Conservation (phyloP, 2,329 filamentous ascomycete species). For the Dryadomyces sulphureus region DNA sequence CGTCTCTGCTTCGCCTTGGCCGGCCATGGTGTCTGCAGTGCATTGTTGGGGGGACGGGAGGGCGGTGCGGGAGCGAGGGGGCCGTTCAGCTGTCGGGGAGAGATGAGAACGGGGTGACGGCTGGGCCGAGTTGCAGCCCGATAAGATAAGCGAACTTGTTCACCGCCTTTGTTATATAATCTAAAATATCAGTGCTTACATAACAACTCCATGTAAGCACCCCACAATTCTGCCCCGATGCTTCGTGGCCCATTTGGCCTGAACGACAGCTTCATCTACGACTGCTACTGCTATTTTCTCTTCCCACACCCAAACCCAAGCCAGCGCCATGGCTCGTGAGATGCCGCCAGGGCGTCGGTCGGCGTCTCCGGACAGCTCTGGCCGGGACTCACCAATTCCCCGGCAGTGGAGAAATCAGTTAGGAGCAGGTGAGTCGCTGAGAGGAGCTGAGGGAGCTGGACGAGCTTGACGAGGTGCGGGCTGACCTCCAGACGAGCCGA, state of each 20-base stretch:
- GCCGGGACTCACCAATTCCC: conserved; percentile 59
- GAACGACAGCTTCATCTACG: background rate
- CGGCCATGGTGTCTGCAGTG: background rate
- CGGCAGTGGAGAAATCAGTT: conserved; percentile 66
- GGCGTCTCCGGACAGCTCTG: conserved; percentile 69
- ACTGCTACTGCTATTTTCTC: background rate
- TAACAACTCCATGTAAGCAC: no score
- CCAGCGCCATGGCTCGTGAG: conserved; percentile 45
- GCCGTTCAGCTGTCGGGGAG: no score
- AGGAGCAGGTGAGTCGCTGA: conserved; percentile 48
- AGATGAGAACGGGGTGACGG: no score
- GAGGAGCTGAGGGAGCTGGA: background rate
- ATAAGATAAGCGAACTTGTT: no score
- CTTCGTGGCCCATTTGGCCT: background rate
- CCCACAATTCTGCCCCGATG: conserved; percentile 4
- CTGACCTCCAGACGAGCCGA: conserved; percentile 33
- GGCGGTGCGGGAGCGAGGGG: no score
- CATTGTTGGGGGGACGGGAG: background rate
- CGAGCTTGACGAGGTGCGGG: conserved; percentile 3
- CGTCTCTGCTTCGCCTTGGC: conserved; percentile 1
- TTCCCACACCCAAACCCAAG: conserved; percentile 13
- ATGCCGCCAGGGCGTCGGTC: conserved; percentile 40
- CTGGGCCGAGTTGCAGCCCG: no score
- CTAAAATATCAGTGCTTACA: no score
- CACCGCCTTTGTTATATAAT: no score